Conservation (phyloP, 352 stramenopile genomes). For the Plasmopara halstedii region DNA sequence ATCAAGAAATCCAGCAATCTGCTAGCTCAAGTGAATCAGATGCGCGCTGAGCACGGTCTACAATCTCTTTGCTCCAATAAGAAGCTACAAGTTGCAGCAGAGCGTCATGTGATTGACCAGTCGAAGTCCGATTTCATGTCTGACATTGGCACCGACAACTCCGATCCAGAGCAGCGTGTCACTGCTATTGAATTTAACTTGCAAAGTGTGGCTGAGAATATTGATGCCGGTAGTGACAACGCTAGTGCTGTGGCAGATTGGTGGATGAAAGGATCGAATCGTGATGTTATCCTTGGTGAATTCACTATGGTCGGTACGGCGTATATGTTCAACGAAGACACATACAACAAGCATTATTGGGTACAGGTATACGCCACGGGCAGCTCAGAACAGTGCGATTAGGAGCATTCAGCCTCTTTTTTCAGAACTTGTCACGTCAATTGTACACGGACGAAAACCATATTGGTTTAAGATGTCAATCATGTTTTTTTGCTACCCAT, state of each 20-base stretch:
- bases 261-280: constrained; percentile 22
- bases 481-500: no score
- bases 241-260: constrained; percentile 19
- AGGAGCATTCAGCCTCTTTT: no score
- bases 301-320: constrained; percentile 31
- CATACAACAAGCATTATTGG: constrained; percentile 36
- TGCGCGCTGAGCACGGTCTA: constrained; percentile 25
- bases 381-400: constrained; percentile 17
- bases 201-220: constrained; percentile 27
- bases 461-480: no score
- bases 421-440: no score
- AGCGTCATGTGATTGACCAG: constrained; percentile 17
- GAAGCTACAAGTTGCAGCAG: constrained; percentile 14
- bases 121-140: constrained; percentile 28
- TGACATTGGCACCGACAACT: constrained; percentile 24
- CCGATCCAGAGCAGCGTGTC: constrained; percentile 14
- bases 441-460: no score
- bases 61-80: constrained; percentile 23
- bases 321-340: constrained; percentile 21
- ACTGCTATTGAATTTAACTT: constrained; percentile 31
- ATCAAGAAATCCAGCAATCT: no score
- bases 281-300: constrained; percentile 20
- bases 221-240: constrained; percentile 18
- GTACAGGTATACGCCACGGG: constrained; percentile 39
- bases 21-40: constrained; percentile 34